Percentiles rank a stretch among this genome's conserved stretches.
phyloP scores from a whole-genome alignment of 2,329 filamentous ascomycete species.

The Graphium sp. region DNA sequence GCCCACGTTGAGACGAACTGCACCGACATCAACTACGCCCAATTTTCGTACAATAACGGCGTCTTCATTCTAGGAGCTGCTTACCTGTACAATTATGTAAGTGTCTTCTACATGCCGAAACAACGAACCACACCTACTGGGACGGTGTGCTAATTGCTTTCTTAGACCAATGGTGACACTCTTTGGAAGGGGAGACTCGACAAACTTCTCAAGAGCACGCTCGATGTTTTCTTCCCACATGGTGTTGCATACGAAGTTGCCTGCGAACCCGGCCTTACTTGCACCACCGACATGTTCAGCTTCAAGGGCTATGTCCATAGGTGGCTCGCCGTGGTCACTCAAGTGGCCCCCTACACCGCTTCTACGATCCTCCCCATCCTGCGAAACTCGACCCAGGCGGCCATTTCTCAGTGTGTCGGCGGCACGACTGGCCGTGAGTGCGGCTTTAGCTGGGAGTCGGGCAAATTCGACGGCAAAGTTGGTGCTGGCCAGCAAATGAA shows the following conservation, averaged over 20 bases:
- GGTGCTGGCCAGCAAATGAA: slow-evolving; percentile 46
- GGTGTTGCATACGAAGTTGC: slow-evolving; percentile 44
- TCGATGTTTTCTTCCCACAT: slow-evolving; percentile 29
- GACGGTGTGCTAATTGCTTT: slow-evolving; percentile 1
- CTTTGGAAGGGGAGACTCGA: slow-evolving; percentile 35
- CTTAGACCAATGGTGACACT: slow-evolving; percentile 11
- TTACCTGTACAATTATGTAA: slow-evolving; percentile 36
- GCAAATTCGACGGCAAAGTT: slow-evolving; percentile 32
- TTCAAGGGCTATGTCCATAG: slow-evolving; percentile 45
- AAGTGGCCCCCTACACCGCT: slow-evolving; percentile 35
- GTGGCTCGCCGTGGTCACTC: slow-evolving; percentile 34
- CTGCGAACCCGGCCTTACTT: slow-evolving; percentile 37
- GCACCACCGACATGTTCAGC: slow-evolving; percentile 45
- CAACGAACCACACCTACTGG: slow-evolving; percentile 4
- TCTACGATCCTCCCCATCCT: slow-evolving; percentile 33
- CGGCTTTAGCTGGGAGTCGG: slow-evolving; percentile 34
- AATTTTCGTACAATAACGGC: slow-evolving; percentile 39
- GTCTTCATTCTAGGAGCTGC: slow-evolving; percentile 36
- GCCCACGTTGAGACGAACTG: slow-evolving; percentile 32
- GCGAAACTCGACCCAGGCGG: slow-evolving; percentile 31
- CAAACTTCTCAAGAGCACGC: slow-evolving; percentile 26
- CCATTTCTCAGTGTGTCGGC: slow-evolving; percentile 35
- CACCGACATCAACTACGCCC: slow-evolving; percentile 28
- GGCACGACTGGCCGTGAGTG: slow-evolving; percentile 30
- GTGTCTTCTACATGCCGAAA: slow-evolving; percentile 32